Percentiles rank a stretch among this genome's conserved stretches.
phyloP scores from a whole-genome alignment of 495 filamentous ascomycete genomes.

The Mytilinidion resinicola region DNA sequence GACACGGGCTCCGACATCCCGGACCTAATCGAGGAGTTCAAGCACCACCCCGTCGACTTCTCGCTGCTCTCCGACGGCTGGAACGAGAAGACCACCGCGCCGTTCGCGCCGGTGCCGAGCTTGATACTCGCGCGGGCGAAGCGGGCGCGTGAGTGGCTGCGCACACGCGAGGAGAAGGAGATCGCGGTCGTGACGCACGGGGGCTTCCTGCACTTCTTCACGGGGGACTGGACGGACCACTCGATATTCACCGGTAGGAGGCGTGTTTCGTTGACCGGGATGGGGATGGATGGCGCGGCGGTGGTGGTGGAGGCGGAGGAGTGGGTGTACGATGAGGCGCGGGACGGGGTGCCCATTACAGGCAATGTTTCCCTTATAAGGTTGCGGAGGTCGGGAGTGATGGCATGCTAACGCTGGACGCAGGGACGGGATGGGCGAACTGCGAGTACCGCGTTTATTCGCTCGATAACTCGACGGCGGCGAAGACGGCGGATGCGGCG shows the following conservation, averaged over 20 bases:
- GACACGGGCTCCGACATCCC: slow-evolving; percentile 62
- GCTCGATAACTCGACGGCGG: slow-evolving; percentile 51
- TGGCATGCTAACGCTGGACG: background rate
- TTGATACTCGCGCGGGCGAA: slow-evolving; percentile 59
- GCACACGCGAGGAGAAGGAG: slow-evolving; percentile 48
- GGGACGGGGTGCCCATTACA: background rate
- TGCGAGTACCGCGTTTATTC: slow-evolving; percentile 72
- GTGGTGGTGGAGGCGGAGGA: background rate
- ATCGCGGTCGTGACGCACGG: slow-evolving; percentile 74
- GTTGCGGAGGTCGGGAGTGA: background rate
- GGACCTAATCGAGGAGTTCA: slow-evolving; percentile 54
- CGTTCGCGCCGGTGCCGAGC: slow-evolving; percentile 52
- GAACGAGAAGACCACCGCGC: slow-evolving; percentile 57
- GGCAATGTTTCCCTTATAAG: background rate
- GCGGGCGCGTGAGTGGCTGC: slow-evolving; percentile 61
- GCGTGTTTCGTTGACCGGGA: background rate
- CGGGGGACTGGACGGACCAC: slow-evolving; percentile 70
- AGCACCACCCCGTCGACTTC: slow-evolving; percentile 56
- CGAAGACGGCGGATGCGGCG: slow-evolving; percentile 46
- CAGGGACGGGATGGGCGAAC: slow-evolving; percentile 79
- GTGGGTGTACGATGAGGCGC: background rate
- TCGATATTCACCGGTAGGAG: slow-evolving; percentile 46
- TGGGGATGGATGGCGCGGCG: background rate
- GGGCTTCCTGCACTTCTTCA: slow-evolving; percentile 69
- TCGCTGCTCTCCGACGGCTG: slow-evolving; percentile 54